Evolutionary conservation across 2,329 filamentous ascomycete genomes (phyloP).

Genomic region (Curvularia verruculosa): DNA sequence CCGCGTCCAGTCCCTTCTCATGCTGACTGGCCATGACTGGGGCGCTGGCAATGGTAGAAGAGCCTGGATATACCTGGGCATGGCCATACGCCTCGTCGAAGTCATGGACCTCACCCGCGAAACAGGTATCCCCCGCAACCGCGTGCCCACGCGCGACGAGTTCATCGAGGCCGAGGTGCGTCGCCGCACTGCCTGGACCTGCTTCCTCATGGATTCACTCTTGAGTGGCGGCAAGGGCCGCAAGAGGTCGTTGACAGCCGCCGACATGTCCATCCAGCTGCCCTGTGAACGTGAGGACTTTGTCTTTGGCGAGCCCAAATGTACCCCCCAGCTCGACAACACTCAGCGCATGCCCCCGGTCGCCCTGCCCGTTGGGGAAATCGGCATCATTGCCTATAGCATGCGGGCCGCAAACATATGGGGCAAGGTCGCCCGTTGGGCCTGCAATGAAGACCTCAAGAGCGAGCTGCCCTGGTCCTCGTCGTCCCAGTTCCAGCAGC

Average conservation of each 20-base stretch:
- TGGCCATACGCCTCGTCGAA: conserved; percentile 51
- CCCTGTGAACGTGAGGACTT: conserved; percentile 50
- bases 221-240: conserved; percentile 50
- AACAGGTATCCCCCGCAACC: conserved; percentile 38
- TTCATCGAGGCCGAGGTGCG: conserved; percentile 52
- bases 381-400: conserved; percentile 50
- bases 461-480: conserved; percentile 47
- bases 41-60: conserved; percentile 52
- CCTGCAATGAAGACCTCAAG: conserved; percentile 47
- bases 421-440: conserved; percentile 51
- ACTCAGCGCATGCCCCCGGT: conserved; percentile 38
- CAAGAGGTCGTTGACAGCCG: conserved; percentile 43
- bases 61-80: conserved; percentile 52
- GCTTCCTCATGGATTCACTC: conserved; percentile 52
- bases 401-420: conserved; percentile 50
- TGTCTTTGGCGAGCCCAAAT: conserved; percentile 48
- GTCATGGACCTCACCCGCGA: conserved; percentile 51
- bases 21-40: conserved; percentile 56
- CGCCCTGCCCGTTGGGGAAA: conserved; percentile 38
- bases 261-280: conserved; percentile 49
- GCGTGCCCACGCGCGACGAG: conserved; percentile 45
- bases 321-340: conserved; percentile 44
- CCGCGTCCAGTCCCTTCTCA: conserved; percentile 50
- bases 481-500: conserved; percentile 45
- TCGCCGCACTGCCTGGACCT: conserved; percentile 51